These are phyloP conservation scores for Sarocladiaceae sp. DNA, from an alignment of 2,329 filamentous ascomycete species.

Conservation along the genomic window DNA sequence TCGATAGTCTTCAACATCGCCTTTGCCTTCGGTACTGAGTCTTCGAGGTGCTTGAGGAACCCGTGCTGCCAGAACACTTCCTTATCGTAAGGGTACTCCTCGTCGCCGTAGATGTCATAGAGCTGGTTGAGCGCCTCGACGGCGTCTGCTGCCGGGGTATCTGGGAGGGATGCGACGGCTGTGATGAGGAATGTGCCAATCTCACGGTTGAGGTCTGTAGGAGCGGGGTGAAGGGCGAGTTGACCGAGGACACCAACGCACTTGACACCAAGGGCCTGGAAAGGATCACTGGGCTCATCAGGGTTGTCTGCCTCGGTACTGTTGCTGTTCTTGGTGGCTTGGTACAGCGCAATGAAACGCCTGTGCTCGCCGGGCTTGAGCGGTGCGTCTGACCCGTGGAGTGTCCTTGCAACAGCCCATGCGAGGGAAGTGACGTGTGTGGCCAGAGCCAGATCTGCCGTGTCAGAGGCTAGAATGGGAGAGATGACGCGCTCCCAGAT, in stretches of 20 bases:
- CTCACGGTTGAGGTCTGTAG: constrained; percentile 52
- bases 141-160: constrained; percentile 51
- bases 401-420: constrained; percentile 58
- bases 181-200: constrained; percentile 60
- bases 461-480: constrained; percentile 56
- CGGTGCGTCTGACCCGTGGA: constrained; percentile 42
- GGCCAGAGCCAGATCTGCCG: constrained; percentile 58
- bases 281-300: constrained; percentile 41
- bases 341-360: constrained; percentile 63
- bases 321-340: constrained; percentile 44
- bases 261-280: constrained; percentile 61
- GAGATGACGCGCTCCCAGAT: constrained; percentile 56
- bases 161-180: constrained; percentile 45
- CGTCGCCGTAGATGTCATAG: constrained; percentile 64
- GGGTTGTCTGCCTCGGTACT: constrained; percentile 19
- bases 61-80: constrained; percentile 61
- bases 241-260: constrained; percentile 64
- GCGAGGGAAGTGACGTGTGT: constrained; percentile 60
- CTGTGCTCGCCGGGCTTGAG: constrained; percentile 50
- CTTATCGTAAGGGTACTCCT: constrained; percentile 51
- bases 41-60: constrained; percentile 56
- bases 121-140: constrained; percentile 64
- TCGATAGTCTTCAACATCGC: constrained; percentile 57
- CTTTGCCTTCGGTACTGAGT: constrained; percentile 47
- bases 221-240: constrained; percentile 52